A percentile compares a stretch with the other conserved stretches of the same genome.
These are phyloP conservation scores for Phoma herbarum DNA, from an alignment of 2,329 filamentous ascomycete species.

Conservation along the genomic window DNA sequence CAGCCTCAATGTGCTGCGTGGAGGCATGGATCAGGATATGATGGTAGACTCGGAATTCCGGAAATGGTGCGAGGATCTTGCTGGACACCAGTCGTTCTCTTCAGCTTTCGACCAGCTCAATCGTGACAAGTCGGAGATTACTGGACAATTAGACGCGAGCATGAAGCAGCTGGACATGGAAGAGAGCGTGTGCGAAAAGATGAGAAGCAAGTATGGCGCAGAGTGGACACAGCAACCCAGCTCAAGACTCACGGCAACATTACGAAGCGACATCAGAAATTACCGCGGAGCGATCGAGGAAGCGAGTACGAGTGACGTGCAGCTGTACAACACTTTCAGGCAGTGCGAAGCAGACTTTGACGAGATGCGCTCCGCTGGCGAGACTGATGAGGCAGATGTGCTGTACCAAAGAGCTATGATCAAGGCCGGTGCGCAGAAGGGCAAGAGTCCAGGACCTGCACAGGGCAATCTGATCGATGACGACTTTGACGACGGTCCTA, in stretches of 20 bases:
- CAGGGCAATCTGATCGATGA: constrained; percentile 89
- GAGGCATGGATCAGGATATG: constrained; percentile 89
- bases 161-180: constrained; percentile 94
- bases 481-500: constrained; percentile 83
- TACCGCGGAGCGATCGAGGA: constrained; percentile 91
- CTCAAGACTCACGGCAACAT: constrained; percentile 83
- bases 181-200: constrained; percentile 98
- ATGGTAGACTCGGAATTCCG: constrained; percentile 90
- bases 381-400: constrained; percentile 84
- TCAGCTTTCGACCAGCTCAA: constrained; percentile 81
- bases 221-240: constrained; percentile 99
- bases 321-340: constrained; percentile 82
- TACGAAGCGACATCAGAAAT: constrained; percentile 85
- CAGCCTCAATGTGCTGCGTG: constrained; percentile 89
- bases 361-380: constrained; percentile 90
- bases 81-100: constrained; percentile 81
- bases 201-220: constrained; percentile 94
- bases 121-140: constrained; percentile 77
- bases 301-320: constrained; percentile 83
- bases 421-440: constrained; percentile 72
- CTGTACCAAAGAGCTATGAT: constrained; percentile 88
- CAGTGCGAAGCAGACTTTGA: constrained; percentile 91
- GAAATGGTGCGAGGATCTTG: constrained; percentile 92
- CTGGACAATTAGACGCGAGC: constrained; percentile 77
- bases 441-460: constrained; percentile 67